Conservation (phyloP, 768 basidiomycete species). For the Rickenella mellea region DNA sequence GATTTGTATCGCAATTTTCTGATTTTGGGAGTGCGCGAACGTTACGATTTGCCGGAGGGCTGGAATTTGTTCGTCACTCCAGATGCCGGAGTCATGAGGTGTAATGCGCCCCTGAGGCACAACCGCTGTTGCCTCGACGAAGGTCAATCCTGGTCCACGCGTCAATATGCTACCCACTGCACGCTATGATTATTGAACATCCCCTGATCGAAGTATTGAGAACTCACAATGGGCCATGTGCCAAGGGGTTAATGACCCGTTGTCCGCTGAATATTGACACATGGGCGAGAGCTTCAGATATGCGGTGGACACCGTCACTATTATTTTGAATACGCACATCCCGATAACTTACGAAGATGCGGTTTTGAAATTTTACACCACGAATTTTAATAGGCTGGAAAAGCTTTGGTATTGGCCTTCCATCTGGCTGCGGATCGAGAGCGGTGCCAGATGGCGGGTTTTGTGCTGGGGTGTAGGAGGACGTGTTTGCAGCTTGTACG, state of each 20-base stretch:
- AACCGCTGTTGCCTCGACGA: constrained; percentile 63
- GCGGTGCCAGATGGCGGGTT: constrained; percentile 35
- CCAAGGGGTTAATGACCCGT: constrained; percentile 46
- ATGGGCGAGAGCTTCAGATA: constrained; percentile 37
- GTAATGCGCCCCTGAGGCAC: constrained; percentile 53
- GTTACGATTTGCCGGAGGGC: constrained; percentile 43
- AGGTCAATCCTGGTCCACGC: constrained; percentile 45
- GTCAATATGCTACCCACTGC: constrained; percentile 44
- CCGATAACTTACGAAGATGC: constrained; percentile 37
- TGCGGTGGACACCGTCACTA: too few relatives aligned
- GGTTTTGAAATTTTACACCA: constrained; percentile 42
- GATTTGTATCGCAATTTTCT: constrained; percentile 67
- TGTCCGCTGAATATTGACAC: constrained; percentile 50
- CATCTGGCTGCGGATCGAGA: constrained; percentile 28
- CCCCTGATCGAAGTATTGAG: not conserved
- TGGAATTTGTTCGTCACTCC: constrained; percentile 49
- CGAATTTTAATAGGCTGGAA: constrained; percentile 50
- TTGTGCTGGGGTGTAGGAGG: constrained; percentile 41
- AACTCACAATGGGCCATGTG: constrained; percentile 38
- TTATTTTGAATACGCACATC: constrained; percentile 11
- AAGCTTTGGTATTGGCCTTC: constrained; percentile 29
- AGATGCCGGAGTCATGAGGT: constrained; percentile 55
- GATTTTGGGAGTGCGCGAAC: constrained; percentile 63
- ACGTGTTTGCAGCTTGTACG: constrained; percentile 27
- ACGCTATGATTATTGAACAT: constrained; percentile 2